A percentile compares a stretch with the other conserved stretches of the same genome.
Conservation (phyloP, 108 stramenopile species). For the Pseudonitzschia delicatissima region DNA sequence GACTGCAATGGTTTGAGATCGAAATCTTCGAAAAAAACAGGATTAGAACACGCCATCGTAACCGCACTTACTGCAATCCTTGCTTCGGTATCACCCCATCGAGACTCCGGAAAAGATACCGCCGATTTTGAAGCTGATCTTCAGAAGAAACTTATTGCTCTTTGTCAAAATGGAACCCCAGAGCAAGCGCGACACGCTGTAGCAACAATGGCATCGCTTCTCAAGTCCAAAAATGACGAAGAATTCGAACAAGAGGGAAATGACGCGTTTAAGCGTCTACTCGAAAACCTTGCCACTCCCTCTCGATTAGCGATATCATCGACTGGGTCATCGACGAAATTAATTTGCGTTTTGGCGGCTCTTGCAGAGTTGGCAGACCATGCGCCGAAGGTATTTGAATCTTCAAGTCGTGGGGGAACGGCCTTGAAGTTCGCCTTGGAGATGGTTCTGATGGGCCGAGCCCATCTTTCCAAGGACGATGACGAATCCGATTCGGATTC, state of each 20-base stretch:
- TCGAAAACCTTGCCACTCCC: conserved; percentile 60
- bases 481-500: conserved; percentile 34
- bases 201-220: conserved; percentile 53
- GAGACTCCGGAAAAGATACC: not conserved
- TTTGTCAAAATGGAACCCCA: conserved; percentile 57
- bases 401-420: conserved; percentile 46
- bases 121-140: conserved; percentile 26
- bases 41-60: conserved; percentile 45
- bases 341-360: conserved; percentile 59
- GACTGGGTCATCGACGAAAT: conserved; percentile 40
- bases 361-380: conserved; percentile 65
- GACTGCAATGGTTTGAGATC: conserved; percentile 26
- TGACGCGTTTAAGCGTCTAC: conserved; percentile 40
- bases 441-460: conserved; percentile 50
- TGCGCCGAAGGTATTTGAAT: conserved; percentile 59
- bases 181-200: conserved; percentile 85
- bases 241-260: conserved; percentile 19
- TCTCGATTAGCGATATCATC: conserved; percentile 45
- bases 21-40: conserved; percentile 16
- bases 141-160: conserved; percentile 4
- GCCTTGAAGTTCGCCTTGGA: conserved; percentile 67
- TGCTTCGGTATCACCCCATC: conserved; percentile 21
- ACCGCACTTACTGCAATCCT: conserved; percentile 67
- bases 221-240: conserved; percentile 28
- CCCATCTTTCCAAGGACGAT: conserved; percentile 20